Evolutionary conservation across 257 asterid genomes (phyloP), one percentile per base, ranked within the genome.

Genomic region (Anisodus tanguticus): DNA sequence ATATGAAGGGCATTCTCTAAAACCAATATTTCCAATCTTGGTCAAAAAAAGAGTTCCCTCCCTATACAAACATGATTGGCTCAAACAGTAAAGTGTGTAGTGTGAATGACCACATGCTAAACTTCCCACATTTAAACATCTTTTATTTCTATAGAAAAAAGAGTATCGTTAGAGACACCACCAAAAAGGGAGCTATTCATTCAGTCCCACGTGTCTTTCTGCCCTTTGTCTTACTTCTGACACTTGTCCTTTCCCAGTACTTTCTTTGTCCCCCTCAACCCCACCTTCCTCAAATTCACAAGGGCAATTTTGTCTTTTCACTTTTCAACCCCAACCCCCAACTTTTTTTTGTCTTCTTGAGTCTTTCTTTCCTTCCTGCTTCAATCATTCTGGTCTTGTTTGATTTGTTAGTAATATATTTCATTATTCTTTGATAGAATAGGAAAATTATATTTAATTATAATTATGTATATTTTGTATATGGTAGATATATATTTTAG

Each of bases 161-260:
- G 1, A 31, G 35, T 31, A 1, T 31, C 7, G 85, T 79, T 71
- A 84, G 85, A 82, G 31, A 89, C 88, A 87, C 88, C 83, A 89
- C 89, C 86, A 77, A 87, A 87, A 90, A 90, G 89, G 88, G 88
- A 51, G 84, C 89, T 87, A 85, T 90, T 89, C 89, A 85, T 59
- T 80, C 90, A 82, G 83, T 83, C 90, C 94, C 91, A 95, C 97
- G 98, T 91, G 97, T 92, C 95, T 64, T 58, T 88, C 82, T 58
- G 63, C 4, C 51, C 41, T 35, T 62, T 84, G 89, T 58, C 88
- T 78, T 83, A 4, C 81, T 69, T 80, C 89, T 85, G 94, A 94
- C 97, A 92, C 97, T 86, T 94, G 98, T 91, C 92, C 88, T 81
- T 68, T 41, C 89, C 87, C 78, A 68, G 82, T 85, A 77, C 84